Evolutionary conservation across 306 rosid genomes (phyloP).

Genomic region (Castanospermum australe): DNA sequence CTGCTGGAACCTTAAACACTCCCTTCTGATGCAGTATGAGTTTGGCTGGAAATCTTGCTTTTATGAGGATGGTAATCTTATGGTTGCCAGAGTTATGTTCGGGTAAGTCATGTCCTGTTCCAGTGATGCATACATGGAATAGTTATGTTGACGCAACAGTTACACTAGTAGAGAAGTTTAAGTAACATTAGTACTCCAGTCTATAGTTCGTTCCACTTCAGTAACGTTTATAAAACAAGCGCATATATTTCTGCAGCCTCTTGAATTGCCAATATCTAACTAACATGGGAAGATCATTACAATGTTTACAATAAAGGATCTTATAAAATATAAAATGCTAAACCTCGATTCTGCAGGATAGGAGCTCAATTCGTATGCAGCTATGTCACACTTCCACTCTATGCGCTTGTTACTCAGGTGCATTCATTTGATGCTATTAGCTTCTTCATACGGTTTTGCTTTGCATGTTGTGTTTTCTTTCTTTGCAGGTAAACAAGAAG

Average conservation of each 20-base stretch:
- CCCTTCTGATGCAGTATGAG: conserved; percentile 75
- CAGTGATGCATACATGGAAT: neutral
- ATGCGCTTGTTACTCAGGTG: conserved; percentile 95
- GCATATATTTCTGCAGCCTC: neutral
- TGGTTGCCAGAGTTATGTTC: conserved; percentile 58
- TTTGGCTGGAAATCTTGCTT: conserved; percentile 89
- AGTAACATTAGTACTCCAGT: neutral
- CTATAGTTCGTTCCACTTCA: neutral
- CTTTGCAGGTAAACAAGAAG: too few species aligned
- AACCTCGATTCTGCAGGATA: conserved; percentile 45
- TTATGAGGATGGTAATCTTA: conserved; percentile 55
- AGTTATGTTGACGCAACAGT: neutral
- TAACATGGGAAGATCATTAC: neutral
- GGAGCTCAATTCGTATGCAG: conserved; percentile 83
- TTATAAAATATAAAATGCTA: neutral
- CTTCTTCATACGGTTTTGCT: neutral
- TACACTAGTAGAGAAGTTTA: neutral
- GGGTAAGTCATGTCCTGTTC: conserved; percentile 53
- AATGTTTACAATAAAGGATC: neutral
- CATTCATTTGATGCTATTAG: neutral
- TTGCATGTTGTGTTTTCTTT: neutral
- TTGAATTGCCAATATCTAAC: neutral
- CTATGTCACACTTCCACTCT: conserved; percentile 88
- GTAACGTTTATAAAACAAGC: neutral
- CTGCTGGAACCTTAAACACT: conserved; percentile 20